A percentile compares a stretch with the other conserved stretches of the same genome.
Evolutionary conservation across 176 grass and related monocot genomes (phyloP).

Genomic region (Themeda triandra): DNA sequence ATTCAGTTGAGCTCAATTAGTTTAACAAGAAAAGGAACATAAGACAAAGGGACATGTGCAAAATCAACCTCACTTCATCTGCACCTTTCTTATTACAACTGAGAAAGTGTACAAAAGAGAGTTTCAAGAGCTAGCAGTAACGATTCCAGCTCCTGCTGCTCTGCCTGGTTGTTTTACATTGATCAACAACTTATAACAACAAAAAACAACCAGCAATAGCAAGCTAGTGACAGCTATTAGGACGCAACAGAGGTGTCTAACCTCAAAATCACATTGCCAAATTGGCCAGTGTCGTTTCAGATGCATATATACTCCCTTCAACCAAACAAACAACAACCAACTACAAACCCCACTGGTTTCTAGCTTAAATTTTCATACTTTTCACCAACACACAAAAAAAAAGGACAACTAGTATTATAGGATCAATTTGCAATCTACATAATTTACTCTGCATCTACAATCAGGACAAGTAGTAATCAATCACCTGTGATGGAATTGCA

Average conservation of each 20-base stretch:
- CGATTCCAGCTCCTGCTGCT: not conserved
- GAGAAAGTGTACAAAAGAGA: conserved; percentile 10
- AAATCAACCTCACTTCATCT: not conserved
- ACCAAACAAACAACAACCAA: conserved; percentile 3
- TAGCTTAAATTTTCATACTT: not conserved
- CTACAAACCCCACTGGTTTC: conserved; percentile 9
- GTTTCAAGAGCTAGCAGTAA: not conserved
- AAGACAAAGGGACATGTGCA: not conserved
- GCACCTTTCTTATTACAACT: not conserved
- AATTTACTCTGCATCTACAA: conserved; percentile 19
- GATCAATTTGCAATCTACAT: conserved; percentile 31
- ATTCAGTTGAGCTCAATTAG: not conserved
- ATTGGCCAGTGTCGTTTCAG: not conserved
- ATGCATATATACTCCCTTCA: conserved; percentile 22
- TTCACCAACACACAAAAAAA: conserved; percentile 7
- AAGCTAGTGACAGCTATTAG: not conserved
- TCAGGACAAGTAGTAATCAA: not conserved
- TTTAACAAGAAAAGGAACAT: not conserved
- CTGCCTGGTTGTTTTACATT: not conserved
- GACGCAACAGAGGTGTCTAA: not conserved
- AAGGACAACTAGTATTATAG: not conserved
- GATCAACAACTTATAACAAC: not conserved
- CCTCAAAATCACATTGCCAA: not conserved
- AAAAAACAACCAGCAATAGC: conserved; percentile 5
- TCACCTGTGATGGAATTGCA: conserved; percentile 28